These are phyloP conservation scores for Castanopsis chinensis DNA, from an alignment of 306 rosid species.

Conservation along the genomic window DNA sequence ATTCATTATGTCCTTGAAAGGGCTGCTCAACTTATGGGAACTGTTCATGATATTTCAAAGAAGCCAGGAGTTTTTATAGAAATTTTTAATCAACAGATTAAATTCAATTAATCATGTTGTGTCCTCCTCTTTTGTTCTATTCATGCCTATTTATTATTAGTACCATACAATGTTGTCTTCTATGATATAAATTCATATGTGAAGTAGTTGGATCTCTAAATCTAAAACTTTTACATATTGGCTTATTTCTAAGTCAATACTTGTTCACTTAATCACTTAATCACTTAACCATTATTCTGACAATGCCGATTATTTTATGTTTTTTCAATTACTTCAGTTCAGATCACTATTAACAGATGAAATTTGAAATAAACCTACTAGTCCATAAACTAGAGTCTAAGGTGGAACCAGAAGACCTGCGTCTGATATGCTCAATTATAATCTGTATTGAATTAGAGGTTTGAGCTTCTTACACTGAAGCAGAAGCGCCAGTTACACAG, in stretches of 20 bases:
- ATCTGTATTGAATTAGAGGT: neutral
- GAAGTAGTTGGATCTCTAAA: too few species aligned
- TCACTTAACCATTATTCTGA: too few species aligned
- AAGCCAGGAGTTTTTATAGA: neutral
- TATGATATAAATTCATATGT: too few species aligned
- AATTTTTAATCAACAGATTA: neutral
- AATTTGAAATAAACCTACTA: neutral
- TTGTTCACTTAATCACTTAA: too few species aligned
- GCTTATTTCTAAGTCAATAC: too few species aligned
- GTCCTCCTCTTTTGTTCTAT: too few species aligned
- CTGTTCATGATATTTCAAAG: conserved; percentile 2
- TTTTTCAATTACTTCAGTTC: too few species aligned
- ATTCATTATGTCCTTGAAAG: conserved; percentile 1
- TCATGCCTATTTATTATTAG: too few species aligned
- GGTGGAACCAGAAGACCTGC: neutral
- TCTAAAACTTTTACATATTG: too few species aligned
- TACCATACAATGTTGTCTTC: too few species aligned
- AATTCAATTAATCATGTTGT: neutral
- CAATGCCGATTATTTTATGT: too few species aligned
- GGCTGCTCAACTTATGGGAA: conserved; percentile 1
- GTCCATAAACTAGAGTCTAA: neutral
- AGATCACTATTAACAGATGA: too few species aligned
- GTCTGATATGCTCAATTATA: neutral
- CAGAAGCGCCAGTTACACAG: conserved; percentile 59
- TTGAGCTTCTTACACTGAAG: conserved; percentile 60